Evolutionary conservation across 129 eudicot species (phyloP).

Genomic region (Lactuca sativa): DNA sequence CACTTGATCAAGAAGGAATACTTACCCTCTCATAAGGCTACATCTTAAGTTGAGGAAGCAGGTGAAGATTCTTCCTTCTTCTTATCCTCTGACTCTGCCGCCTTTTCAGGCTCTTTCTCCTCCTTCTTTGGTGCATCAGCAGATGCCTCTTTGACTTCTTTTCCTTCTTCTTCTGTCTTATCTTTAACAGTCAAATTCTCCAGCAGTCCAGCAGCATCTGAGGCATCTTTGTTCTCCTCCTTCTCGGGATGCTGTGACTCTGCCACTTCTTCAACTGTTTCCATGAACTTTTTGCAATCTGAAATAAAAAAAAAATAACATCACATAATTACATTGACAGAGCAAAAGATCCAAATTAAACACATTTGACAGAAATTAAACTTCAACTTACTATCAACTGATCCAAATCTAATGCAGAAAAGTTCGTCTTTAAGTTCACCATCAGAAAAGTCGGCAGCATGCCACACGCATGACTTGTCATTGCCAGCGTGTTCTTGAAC

Average conservation of each 20-base stretch:
- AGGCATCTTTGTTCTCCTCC: constrained; percentile 62
- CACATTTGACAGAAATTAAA: neutral
- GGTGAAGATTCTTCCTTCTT: neutral
- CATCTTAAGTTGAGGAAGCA: neutral
- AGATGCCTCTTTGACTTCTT: constrained; percentile 26
- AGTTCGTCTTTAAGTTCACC: constrained; percentile 60
- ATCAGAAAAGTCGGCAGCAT: constrained; percentile 58
- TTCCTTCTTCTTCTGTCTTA: constrained; percentile 29
- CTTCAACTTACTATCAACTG: constrained; percentile 47
- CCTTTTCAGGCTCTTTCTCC: constrained; percentile 21
- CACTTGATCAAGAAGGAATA: no score
- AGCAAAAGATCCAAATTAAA: no score
- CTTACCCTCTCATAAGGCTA: neutral
- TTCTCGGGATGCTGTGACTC: constrained; percentile 53
- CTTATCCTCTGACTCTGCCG: neutral
- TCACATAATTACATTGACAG: neutral
- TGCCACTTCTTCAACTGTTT: constrained; percentile 62
- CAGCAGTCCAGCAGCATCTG: constrained; percentile 59
- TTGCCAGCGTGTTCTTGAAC: constrained; percentile 63
- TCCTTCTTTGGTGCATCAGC: neutral
- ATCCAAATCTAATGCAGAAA: constrained; percentile 50
- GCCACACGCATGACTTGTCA: constrained; percentile 67
- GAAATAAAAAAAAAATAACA: neutral
- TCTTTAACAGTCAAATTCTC: constrained; percentile 69
- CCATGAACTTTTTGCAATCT: constrained; percentile 77